Evolutionary conservation across 805 yeast genomes (phyloP), one percentile per base, ranked within the genome.

Genomic region (Starmerella floris): DNA sequence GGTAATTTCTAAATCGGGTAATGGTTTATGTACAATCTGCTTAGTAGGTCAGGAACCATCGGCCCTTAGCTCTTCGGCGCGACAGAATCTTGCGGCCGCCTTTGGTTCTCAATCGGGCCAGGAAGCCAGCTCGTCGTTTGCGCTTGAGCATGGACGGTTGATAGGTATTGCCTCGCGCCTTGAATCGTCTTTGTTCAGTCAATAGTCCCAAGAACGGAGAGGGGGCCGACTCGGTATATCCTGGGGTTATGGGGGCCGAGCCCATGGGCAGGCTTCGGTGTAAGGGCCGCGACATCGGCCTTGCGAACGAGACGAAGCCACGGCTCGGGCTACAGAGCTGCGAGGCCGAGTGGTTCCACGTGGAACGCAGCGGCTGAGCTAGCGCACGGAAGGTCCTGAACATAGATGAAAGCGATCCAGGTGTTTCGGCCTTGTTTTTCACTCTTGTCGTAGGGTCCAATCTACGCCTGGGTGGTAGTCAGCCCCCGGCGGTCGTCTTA

Each of bases 71-170:
- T 55, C 66, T 77, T 63, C 97, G 74, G 59, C 88, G 73, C 42
- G 73, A 73, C 43, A 91, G 63, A 30, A 91, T 73, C 58, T 77
- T 82, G 52, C 88, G 73, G 6, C 96, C 96, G 30, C 74, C 70
- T 54, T 70, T 73, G 5, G 80, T 64, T 57, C 77, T 75, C 62
- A 80, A 73, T 59, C 96, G 75, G 11, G 94, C 84, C 59, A 91
- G 68, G 55, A 87, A 91, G 0, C 98, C 98, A 44, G 81, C 70
- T 27, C 81, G 76, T 62, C 95, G 78, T 68, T 91, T 91, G 61
- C 97, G 73, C 60, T 82, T 83, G 50, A 83, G 66, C 4, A 93
- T 84, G 48, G 84, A 79, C 40, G 98, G 98, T 63, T 88, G 96
- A 63, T 80, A 88, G 17, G 95, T 83, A 65, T 83, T 81, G 63